These are phyloP conservation scores for Arabidopsis arenosa DNA, from an alignment of 345 rosid species.

Conservation along the genomic window DNA sequence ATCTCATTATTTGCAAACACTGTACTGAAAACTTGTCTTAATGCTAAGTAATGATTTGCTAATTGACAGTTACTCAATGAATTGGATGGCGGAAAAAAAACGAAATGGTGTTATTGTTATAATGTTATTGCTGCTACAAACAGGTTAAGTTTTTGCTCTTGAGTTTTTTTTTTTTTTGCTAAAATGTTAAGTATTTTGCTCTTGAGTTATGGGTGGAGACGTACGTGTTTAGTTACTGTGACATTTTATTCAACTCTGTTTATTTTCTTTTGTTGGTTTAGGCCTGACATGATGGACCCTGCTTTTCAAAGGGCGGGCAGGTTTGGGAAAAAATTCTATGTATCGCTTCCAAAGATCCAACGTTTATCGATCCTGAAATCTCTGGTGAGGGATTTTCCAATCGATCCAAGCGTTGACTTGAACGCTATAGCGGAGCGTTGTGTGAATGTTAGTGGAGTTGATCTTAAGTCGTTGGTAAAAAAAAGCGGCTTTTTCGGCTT, in stretches of 20 bases:
- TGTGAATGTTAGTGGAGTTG: conserved; percentile 71
- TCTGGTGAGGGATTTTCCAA: conserved; percentile 56
- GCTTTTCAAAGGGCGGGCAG: conserved; percentile 82
- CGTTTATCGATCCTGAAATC: conserved; percentile 72
- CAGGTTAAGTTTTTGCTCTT: too few species aligned
- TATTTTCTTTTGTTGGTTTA: too few species aligned
- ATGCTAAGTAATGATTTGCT: background rate
- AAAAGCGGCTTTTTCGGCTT: background rate
- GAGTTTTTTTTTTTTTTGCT: too few species aligned
- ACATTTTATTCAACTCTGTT: too few species aligned
- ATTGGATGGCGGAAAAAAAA: conserved; percentile 63
- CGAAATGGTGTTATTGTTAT: conserved; percentile 65
- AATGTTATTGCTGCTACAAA: conserved; percentile 51
- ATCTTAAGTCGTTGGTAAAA: conserved; percentile 43
- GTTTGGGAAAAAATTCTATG: conserved; percentile 73
- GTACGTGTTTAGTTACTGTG: too few species aligned
- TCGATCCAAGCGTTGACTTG: conserved; percentile 63
- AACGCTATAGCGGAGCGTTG: conserved; percentile 59
- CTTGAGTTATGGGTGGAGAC: too few species aligned
- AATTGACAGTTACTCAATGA: conserved; percentile 17
- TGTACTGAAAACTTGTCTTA: too few species aligned
- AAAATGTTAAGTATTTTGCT: too few species aligned
- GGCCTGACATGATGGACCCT: conserved; percentile 44
- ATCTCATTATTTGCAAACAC: too few species aligned
- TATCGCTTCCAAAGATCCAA: conserved; percentile 69